Conservation (phyloP, 2,329 filamentous ascomycete genomes). For the Scedosporium dehoogii region DNA sequence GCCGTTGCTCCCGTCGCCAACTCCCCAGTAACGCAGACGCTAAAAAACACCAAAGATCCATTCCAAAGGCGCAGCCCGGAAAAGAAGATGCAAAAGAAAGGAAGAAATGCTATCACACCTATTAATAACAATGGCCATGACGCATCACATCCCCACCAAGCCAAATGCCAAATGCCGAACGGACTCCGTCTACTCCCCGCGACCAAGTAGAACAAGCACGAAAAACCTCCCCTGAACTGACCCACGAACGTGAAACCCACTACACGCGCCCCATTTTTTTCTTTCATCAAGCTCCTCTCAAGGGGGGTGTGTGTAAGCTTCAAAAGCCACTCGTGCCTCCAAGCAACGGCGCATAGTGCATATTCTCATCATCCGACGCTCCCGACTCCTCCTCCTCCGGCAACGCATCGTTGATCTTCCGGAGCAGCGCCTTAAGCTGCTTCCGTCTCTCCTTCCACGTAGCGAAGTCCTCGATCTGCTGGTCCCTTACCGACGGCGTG, state of each 20-base stretch:
- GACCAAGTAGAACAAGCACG: no score
- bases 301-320: no score
- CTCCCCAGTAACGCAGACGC: no score
- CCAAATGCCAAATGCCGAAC: no score
- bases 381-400: conserved; percentile 29
- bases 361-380: conserved; percentile 10
- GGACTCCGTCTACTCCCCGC: no score
- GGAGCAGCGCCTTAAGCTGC: conserved; percentile 32
- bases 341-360: background rate
- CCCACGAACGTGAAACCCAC: background rate
- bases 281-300: background rate
- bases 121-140: no score
- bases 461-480: conserved; percentile 37
- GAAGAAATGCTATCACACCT: no score
- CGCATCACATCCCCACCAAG: no score
- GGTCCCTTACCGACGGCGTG: conserved; percentile 45
- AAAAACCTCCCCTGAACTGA: background rate
- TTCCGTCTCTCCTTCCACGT: conserved; percentile 34
- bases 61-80: no score
- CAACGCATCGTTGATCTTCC: conserved; percentile 35
- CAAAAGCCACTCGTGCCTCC: background rate
- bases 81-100: no score
- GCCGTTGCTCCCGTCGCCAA: no score
- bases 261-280: background rate
- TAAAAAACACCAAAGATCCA: no score